Evolutionary conservation across 1,139 yeast species (phyloP), one percentile per base, ranked within the genome.

Genomic region (Barnettozyma hawaiiensis): DNA sequence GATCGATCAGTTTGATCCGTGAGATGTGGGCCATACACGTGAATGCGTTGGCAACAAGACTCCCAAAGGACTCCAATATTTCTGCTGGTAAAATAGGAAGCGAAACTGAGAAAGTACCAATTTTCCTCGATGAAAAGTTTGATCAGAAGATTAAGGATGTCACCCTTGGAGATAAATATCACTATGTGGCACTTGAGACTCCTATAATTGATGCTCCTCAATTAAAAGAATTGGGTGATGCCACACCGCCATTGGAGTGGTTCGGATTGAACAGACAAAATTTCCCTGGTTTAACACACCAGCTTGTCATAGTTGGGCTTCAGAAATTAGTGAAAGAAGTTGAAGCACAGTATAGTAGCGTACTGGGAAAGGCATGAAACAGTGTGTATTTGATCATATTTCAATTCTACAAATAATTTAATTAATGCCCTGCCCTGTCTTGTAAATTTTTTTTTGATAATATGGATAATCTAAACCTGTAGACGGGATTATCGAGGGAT

Each of bases 211-310:
- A 85, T 48, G 86, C 92, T 20, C 97, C 97, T 1, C 94, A 83
- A 54, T 69, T 92, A 53, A 79, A 81, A 55, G 97, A 92, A 58
- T 70, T 92, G 57, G 97, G 97, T 24, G 92, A 85, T 63, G 97
- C 97, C 1, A 92, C 98, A 0, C 98, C 98, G 1, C 97, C 98
- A 3, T 67, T 92, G 48, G 97, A 92, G 61, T 92, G 98, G 98
- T 85, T 92, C 66, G 98, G 98, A 1, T 71, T 92, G 26, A 94
- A 92, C 60, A 71, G 97, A 52, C 77, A 81, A 53, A 78, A 81
- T 51, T 78, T 92, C 52, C 98, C 98, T 0, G 81, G 84, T 39
- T 72, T 85, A 43, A 84, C 96, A 0, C 97, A 92, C 58, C 92
- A 86, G 59, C 66, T 77, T 47, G 79, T 82, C 0, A 84, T 89